Evolutionary conservation across 2,329 filamentous ascomycete species (phyloP), one percentile per base, ranked within the genome.

Genomic region (Thielaviopsis euricoi): DNA sequence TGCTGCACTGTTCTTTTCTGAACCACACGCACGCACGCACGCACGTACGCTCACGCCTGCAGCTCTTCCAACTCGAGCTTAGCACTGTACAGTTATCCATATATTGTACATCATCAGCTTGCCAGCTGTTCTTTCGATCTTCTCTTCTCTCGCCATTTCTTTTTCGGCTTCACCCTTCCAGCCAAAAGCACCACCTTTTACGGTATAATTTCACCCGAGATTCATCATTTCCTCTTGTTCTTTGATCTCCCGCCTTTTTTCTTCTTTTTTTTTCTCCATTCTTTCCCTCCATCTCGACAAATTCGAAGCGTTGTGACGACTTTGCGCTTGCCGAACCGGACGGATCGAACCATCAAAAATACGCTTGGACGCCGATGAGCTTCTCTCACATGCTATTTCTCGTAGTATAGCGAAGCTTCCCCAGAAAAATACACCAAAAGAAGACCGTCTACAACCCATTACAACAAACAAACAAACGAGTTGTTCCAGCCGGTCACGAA

Each of bases 211-310:
- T 33, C 9, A 33, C 29, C 29, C 29, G 29, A 10, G 29, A 33
- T 33, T 33, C 29, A 2, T 56, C 62, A 56, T 60, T 61, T 57
- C 51, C 61, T 60, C 60, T 61, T 58, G 55, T 58, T 60, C 59
- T 58, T 62, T 62, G 60, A 58, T 62, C 59, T 55, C 55, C 37
- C 25, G 53, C 19, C 54, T 19, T 55, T 40, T 21, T 52, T 23
- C 26, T 37, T 19, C 21, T 21, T 54, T 13, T 59, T 40, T 40
- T 46, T 49, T 54, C 55, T 49, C 61, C 63, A 10, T 55, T 37
- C 52, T 53, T 29, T 52, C 40, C 10, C 23, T 40, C 26, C 43
- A n/a, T 46, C 57, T 48, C 50, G 37, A 23, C 53, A 59, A 53
- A 23, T 52, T 25, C 37, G 15, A 43, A 43, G 13, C 37, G 37